These are phyloP conservation scores for Diaporthe batatas DNA, from an alignment of 2,329 filamentous ascomycete species.

Conservation along the genomic window DNA sequence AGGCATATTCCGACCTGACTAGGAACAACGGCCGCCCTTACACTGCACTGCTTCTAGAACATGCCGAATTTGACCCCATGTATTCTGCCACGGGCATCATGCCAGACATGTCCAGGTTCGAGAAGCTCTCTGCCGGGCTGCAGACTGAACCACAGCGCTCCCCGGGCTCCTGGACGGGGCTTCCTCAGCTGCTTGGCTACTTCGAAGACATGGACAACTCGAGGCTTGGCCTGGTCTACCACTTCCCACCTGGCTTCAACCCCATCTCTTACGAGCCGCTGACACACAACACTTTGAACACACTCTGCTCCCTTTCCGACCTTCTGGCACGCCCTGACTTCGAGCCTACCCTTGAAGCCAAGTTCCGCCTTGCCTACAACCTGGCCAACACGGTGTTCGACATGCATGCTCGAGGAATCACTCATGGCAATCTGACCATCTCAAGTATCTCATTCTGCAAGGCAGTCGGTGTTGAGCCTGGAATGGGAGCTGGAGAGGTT, in stretches of 20 bases:
- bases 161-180: constrained; percentile 70
- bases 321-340: constrained; percentile 65
- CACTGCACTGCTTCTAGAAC: constrained; percentile 77
- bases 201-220: constrained; percentile 81
- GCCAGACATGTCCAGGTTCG: constrained; percentile 74
- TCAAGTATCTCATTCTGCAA: constrained; percentile 77
- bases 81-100: constrained; percentile 73
- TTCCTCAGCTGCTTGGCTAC: constrained; percentile 74
- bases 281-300: constrained; percentile 64
- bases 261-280: constrained; percentile 66
- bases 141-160: constrained; percentile 66
- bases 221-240: constrained; percentile 80
- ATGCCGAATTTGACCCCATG: constrained; percentile 74
- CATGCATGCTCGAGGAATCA: constrained; percentile 76
- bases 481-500: constrained; percentile 60
- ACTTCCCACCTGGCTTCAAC: constrained; percentile 76
- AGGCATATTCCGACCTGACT: constrained; percentile 64
- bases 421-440: constrained; percentile 78
- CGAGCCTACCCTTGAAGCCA: constrained; percentile 79
- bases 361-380: constrained; percentile 81
- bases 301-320: constrained; percentile 66
- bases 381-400: constrained; percentile 80
- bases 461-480: constrained; percentile 56
- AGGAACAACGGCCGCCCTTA: constrained; percentile 59
- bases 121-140: constrained; percentile 71